These are phyloP conservation scores for Colletotrichum sansevieriae DNA, from an alignment of 2,329 filamentous ascomycete genomes.

Conservation along the genomic window DNA sequence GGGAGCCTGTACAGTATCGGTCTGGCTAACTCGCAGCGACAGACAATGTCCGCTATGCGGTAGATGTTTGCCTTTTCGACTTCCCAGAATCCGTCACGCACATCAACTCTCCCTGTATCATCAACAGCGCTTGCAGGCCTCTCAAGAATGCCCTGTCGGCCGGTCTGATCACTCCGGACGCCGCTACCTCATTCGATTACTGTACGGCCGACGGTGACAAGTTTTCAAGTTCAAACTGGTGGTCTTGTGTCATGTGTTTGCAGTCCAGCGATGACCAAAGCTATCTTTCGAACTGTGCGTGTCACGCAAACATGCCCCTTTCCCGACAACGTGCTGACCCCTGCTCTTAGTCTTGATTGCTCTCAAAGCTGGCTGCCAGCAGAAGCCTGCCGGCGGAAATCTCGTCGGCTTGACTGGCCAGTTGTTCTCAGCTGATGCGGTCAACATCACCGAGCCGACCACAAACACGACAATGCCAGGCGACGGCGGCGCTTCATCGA, in stretches of 20 bases:
- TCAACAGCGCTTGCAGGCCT: conserved; percentile 56
- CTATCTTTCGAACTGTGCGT: conserved; percentile 65
- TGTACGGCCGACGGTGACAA: conserved; percentile 54
- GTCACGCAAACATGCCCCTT: background rate
- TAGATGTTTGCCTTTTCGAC: conserved; percentile 61
- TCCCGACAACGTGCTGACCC: background rate
- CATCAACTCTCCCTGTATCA: conserved; percentile 58
- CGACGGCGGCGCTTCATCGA: conserved; percentile 46
- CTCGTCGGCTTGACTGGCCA: conserved; percentile 57
- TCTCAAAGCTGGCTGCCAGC: conserved; percentile 61
- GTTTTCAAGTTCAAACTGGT: conserved; percentile 50
- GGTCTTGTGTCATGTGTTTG: conserved; percentile 59
- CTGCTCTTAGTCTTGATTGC: conserved; percentile 59
- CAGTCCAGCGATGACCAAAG: conserved; percentile 54
- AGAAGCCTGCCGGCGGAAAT: conserved; percentile 55
- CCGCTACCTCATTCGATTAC: conserved; percentile 53
- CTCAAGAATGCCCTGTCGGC: conserved; percentile 54
- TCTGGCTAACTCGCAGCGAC: background rate
- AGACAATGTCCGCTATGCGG: conserved; percentile 65
- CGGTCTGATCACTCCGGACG: conserved; percentile 47
- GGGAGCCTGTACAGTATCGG: too few species aligned
- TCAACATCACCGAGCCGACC: conserved; percentile 56
- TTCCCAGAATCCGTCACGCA: conserved; percentile 46
- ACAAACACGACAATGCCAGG: conserved; percentile 45
- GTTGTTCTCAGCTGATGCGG: conserved; percentile 53